Conservation (phyloP, 768 basidiomycete genomes). For the Sporobolomyces phaffii region DNA sequence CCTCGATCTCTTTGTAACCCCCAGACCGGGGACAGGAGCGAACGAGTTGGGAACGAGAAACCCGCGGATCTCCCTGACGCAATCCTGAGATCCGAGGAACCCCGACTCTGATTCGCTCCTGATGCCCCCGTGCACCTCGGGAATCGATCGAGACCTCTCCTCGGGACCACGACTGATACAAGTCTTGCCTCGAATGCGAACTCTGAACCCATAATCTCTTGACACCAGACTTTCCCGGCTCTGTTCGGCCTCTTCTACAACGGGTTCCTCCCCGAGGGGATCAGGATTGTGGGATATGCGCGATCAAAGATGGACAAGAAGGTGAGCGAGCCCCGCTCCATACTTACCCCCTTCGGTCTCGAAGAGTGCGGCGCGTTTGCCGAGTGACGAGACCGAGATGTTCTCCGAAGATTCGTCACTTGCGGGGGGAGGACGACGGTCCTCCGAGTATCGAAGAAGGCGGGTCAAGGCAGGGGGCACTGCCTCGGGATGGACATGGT, state of each 20-base stretch:
- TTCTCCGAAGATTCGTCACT: too few species aligned
- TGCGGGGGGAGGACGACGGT: too few species aligned
- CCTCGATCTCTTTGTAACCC: too few species aligned
- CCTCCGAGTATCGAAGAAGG: too few species aligned
- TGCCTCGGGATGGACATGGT: too few species aligned
- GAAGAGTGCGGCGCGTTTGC: too few species aligned
- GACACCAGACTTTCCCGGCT: constrained; percentile 88
- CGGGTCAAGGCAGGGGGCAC: too few species aligned
- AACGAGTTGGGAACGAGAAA: too few species aligned
- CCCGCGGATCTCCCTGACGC: too few species aligned
- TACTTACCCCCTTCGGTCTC: too few species aligned
- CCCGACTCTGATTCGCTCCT: background rate
- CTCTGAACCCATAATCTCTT: too few species aligned
- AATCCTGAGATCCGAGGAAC: background rate
- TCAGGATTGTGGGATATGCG: constrained; percentile 92
- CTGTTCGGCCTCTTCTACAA: constrained; percentile 80
- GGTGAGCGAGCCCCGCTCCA: constrained; percentile 11
- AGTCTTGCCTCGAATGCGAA: background rate
- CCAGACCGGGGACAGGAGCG: too few species aligned
- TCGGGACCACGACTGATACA: background rate
- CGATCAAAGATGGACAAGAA: constrained; percentile 83
- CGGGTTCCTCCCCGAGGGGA: constrained; percentile 70
- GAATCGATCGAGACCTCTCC: background rate
- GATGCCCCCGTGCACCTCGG: background rate
- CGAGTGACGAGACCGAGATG: background rate